Evolutionary conservation across 2,329 filamentous ascomycete genomes (phyloP).

Genomic region (Phaeosphaeria sp.): DNA sequence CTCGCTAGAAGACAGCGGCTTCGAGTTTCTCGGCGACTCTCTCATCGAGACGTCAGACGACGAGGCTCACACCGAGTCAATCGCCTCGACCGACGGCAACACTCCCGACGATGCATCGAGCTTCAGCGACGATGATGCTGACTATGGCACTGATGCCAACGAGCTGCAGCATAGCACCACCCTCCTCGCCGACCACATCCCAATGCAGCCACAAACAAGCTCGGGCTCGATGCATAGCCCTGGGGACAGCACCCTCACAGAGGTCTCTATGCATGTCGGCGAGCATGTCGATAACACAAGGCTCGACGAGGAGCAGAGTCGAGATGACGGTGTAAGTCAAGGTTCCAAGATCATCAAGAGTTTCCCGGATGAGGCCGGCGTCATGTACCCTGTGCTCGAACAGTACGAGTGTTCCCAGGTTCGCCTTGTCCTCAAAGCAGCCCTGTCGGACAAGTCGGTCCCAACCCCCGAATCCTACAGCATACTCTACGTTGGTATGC

Average conservation of each 20-base stretch:
- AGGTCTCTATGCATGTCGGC: conserved; percentile 31
- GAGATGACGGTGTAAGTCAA: conserved; percentile 15
- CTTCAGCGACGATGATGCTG: conserved; percentile 41
- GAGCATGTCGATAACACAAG: conserved; percentile 26
- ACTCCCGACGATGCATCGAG: conserved; percentile 44
- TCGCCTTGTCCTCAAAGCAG: conserved; percentile 36
- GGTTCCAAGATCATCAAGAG: conserved; percentile 30
- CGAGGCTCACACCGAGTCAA: conserved; percentile 46
- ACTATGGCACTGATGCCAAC: conserved; percentile 32
- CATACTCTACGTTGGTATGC: conserved; percentile 42
- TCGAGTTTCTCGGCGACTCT: conserved; percentile 42
- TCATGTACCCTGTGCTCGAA: conserved; percentile 33
- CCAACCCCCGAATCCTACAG: conserved; percentile 38
- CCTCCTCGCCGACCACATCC: conserved; percentile 17
- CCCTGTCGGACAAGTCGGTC: conserved; percentile 32
- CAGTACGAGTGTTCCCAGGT: conserved; percentile 36
- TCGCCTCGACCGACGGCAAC: conserved; percentile 43
- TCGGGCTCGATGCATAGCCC: conserved; percentile 20
- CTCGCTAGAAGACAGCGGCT: conserved; percentile 47
- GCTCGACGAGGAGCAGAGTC: conserved; percentile 32
- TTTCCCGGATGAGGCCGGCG: conserved; percentile 28
- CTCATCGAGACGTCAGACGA: conserved; percentile 44
- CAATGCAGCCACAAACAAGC: background rate
- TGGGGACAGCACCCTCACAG: conserved; percentile 40
- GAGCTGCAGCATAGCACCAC: conserved; percentile 26